phyloP scores from a whole-genome alignment of 1,284 basidiomycete species.

The Trametes sp. region DNA sequence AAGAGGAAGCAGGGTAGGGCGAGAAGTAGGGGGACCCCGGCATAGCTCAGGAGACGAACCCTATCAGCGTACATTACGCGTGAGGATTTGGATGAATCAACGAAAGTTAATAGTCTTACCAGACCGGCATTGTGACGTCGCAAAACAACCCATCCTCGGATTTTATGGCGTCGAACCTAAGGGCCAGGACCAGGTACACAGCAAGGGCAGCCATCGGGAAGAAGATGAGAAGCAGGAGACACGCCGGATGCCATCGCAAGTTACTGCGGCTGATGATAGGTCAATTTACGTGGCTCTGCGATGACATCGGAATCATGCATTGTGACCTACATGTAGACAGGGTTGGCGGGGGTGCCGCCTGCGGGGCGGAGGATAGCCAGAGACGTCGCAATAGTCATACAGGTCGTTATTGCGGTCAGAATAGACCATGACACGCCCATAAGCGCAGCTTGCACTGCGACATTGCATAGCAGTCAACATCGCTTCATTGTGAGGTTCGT shows the following conservation, averaged over 20 bases:
- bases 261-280: conserved; percentile 28
- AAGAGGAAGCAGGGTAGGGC: conserved; percentile 57
- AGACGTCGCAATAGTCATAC: conserved; percentile 58
- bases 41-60: conserved; percentile 67
- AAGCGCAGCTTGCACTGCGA: conserved; percentile 55
- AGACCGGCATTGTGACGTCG: conserved; percentile 59
- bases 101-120: conserved; percentile 48
- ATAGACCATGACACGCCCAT: conserved; percentile 56
- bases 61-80: too few species aligned
- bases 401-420: conserved; percentile 57
- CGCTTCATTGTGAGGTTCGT: too few species aligned
- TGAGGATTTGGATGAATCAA: too few species aligned
- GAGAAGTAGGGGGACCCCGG: conserved; percentile 60
- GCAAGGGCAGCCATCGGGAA: conserved; percentile 57
- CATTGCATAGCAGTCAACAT: conserved; percentile 1
- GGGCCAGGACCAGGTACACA: conserved; percentile 51
- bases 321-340: conserved; percentile 39
- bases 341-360: conserved; percentile 42
- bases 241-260: conserved; percentile 47
- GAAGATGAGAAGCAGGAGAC: conserved; percentile 44
- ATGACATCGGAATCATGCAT: conserved; percentile 16
- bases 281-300: neutral
- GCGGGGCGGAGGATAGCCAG: conserved; percentile 56
- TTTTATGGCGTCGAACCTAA: conserved; percentile 52
- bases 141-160: conserved; percentile 61